Evolutionary conservation across 2,329 filamentous ascomycete genomes (phyloP).

Genomic region (Rutstroemia sp.): DNA sequence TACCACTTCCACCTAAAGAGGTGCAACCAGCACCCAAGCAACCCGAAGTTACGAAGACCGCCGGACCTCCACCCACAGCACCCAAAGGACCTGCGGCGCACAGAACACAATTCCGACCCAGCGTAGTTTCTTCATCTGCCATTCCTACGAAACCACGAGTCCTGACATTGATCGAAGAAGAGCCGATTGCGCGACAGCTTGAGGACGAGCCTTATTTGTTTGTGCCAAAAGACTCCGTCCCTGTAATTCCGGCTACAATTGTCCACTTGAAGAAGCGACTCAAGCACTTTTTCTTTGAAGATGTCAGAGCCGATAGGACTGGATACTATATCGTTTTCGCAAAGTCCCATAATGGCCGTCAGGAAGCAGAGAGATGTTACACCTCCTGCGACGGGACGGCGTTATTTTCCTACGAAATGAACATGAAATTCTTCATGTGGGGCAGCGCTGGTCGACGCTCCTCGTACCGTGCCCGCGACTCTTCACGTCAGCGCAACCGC

Average conservation of each 20-base stretch:
- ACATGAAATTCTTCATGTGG: slow-evolving; percentile 66
- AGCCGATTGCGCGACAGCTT: slow-evolving; percentile 59
- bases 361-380: slow-evolving; percentile 76
- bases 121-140: slow-evolving; percentile 19
- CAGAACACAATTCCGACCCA: slow-evolving; percentile 24
- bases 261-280: slow-evolving; percentile 85
- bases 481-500: slow-evolving; percentile 33
- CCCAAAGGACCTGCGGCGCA: slow-evolving; percentile 63
- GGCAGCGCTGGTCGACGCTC: slow-evolving; percentile 21
- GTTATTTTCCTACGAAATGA: slow-evolving; percentile 89
- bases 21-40: slow-evolving; percentile 27
- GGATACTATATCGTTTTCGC: slow-evolving; percentile 93
- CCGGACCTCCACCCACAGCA: slow-evolving; percentile 70
- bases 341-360: slow-evolving; percentile 65
- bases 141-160: slow-evolving; percentile 39
- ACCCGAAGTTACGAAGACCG: slow-evolving; percentile 37
- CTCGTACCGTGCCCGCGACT: slow-evolving; percentile 11
- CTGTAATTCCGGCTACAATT: slow-evolving; percentile 76
- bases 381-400: slow-evolving; percentile 70
- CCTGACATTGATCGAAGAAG: slow-evolving; percentile 49
- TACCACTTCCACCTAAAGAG: slow-evolving; percentile 28
- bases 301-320: slow-evolving; percentile 73
- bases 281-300: slow-evolving; percentile 72
- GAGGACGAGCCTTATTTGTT: slow-evolving; percentile 83
- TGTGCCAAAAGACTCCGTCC: slow-evolving; percentile 78